Evolutionary conservation across 2,329 filamentous ascomycete species (phyloP), one percentile per base, ranked within the genome.

Genomic region (Lizonia empirigonia): DNA sequence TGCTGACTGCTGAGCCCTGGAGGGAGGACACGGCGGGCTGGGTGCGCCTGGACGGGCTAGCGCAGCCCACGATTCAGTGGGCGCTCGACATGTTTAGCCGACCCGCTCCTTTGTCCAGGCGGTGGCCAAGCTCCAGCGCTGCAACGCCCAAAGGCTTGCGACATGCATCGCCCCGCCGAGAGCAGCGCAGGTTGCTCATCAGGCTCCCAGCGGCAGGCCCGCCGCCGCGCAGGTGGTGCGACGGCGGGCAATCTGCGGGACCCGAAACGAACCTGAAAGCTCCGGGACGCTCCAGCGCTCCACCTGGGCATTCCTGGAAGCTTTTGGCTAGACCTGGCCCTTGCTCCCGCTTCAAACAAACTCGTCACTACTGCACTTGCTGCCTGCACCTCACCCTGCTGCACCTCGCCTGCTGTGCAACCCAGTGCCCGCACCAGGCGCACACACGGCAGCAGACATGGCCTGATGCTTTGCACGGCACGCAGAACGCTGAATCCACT

Each of bases 401-500:
- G 34, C 48, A 29, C 33, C 44, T 45, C 33, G 39, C 16, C 29
- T 35, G 36, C 39, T 53, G 59, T 64, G 57, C 57, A 32, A 64
- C 61, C 33, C 19, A 35, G 38, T 45, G 55, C 52, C 49, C 47
- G 37, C 39, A 44, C 44, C 29, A 40, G 44, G 44, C 49, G 37
- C 38, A 37, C 56, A 56, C 56, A 55, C 35, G 47, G 40, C 46
- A 58, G 53, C 52, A 47, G 30, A 44, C 38, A 60, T 62, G 59
- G 59, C 40, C 55, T 63, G 60, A 63, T 58, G 39, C 35, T 40
- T 42, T 38, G 37, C 19, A 33, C 29, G 30, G 30, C 44, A 42
- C 47, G 38, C 38, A 36, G 40, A 27, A 38, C 47, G 12, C 55
- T 24, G 33, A 36, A 27, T 30, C 26, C 55, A 38, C 51, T 55